Evolutionary conservation across 139 green algal species (phyloP).

Genomic region (Picochlorum sp.): DNA sequence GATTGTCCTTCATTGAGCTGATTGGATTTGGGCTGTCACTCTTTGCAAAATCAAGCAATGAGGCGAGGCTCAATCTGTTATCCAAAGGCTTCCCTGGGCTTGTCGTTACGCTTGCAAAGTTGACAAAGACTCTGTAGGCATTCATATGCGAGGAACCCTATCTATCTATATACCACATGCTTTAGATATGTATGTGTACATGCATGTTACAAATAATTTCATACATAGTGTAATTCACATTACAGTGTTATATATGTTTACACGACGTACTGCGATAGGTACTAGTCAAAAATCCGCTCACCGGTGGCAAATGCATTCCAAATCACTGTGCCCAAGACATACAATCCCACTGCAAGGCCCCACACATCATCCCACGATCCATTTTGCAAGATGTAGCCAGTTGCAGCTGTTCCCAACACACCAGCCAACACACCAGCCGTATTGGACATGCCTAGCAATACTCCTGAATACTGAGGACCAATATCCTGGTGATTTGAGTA

Average conservation of each 20-base stretch:
- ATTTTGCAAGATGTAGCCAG: constrained; percentile 78
- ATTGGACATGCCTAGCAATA: constrained; percentile 93
- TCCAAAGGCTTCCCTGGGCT: constrained; percentile 59
- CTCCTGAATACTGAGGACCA: constrained; percentile 86
- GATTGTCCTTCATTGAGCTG: constrained; percentile 69
- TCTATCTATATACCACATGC: too few relatives aligned
- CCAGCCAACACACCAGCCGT: constrained; percentile 93
- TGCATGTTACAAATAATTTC: too few relatives aligned
- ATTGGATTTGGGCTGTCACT: constrained; percentile 79
- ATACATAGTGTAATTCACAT: too few relatives aligned
- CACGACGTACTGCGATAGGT: not conserved
- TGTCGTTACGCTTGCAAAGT: constrained; percentile 47
- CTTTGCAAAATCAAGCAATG: constrained; percentile 66
- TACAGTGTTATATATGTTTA: constrained; percentile 2
- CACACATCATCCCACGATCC: constrained; percentile 67
- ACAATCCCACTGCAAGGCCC: constrained; percentile 81
- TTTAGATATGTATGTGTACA: too few relatives aligned
- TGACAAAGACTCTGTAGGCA: constrained; percentile 25
- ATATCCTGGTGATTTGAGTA: constrained; percentile 99
- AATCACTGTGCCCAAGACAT: constrained; percentile 83
- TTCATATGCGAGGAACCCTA: too few relatives aligned
- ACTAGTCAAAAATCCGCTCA: constrained; percentile 77
- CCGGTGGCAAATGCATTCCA: constrained; percentile 88
- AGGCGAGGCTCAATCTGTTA: constrained; percentile 59
- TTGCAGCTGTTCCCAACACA: constrained; percentile 83